Percentiles rank a stretch among this genome's conserved stretches.
Evolutionary conservation across 2,329 filamentous ascomycete genomes (phyloP).

Genomic region (Rachicladosporium sp.): DNA sequence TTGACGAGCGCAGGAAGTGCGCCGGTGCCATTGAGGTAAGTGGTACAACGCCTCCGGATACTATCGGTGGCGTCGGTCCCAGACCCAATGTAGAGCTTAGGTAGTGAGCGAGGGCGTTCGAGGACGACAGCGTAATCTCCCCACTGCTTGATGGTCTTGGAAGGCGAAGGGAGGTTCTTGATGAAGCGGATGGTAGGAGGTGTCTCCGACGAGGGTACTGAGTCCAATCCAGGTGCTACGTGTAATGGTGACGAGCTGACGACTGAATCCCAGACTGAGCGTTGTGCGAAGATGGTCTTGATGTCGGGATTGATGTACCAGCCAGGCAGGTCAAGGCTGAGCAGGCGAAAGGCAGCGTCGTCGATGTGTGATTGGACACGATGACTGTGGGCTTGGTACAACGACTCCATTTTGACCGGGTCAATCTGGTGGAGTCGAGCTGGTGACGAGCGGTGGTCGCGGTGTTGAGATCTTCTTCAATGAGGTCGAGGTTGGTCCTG

Average conservation of each 20-base stretch:
- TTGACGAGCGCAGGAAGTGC: not conserved
- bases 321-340: not conserved
- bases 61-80: not conserved
- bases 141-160: not conserved
- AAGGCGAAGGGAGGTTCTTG: not conserved
- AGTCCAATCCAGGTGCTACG: not conserved
- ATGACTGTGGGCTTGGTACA: no score
- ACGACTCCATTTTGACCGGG: no score
- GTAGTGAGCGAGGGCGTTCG: not conserved
- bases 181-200: not conserved
- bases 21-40: not conserved
- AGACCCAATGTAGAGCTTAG: not conserved
- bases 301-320: not conserved
- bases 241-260: not conserved
- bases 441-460: no score
- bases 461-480: no score
- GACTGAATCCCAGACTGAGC: not conserved
- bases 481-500: no score
- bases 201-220: not conserved
- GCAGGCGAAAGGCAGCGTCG: not conserved
- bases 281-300: not conserved
- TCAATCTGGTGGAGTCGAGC: no score
- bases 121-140: not conserved
- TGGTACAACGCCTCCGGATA: not conserved
- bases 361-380: not conserved